Conservation (phyloP, 305 asterid genomes). For the Andrographis paniculata region DNA sequence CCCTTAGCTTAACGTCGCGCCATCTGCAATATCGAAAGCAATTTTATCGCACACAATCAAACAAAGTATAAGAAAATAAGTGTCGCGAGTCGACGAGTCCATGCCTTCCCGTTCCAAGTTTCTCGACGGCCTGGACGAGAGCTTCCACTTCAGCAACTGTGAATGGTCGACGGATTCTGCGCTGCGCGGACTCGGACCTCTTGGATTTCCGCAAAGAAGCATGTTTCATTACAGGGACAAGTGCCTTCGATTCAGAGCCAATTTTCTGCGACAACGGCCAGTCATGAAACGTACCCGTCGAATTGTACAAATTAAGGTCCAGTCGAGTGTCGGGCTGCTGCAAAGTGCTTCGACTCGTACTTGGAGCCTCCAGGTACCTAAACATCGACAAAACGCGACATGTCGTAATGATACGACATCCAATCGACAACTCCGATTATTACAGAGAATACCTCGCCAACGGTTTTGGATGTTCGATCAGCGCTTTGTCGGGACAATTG, state of each 20-base stretch:
- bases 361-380: slow-evolving; percentile 33
- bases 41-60: background rate
- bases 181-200: slow-evolving; percentile 75
- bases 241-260: slow-evolving; percentile 57
- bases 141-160: slow-evolving; percentile 97
- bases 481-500: background rate
- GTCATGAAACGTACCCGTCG: slow-evolving; percentile 3
- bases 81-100: background rate
- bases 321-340: slow-evolving; percentile 21
- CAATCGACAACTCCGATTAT: background rate
- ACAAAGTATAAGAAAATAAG: background rate
- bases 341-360: slow-evolving; percentile 9
- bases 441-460: slow-evolving; percentile 2
- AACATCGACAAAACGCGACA: too few relatives aligned
- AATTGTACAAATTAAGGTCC: slow-evolving; percentile 13
- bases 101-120: slow-evolving; percentile 97
- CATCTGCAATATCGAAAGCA: slow-evolving; percentile 51
- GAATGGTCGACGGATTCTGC: slow-evolving; percentile 93
- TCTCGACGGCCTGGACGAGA: slow-evolving; percentile 97
- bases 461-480: background rate
- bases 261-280: slow-evolving; percentile 43
- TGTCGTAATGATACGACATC: background rate
- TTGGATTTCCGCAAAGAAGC: slow-evolving; percentile 62
- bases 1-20: slow-evolving; percentile 93
- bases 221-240: slow-evolving; percentile 41